Conservation (phyloP, 108 stramenopile species). For the Cyclostephanos tholiformis region DNA sequence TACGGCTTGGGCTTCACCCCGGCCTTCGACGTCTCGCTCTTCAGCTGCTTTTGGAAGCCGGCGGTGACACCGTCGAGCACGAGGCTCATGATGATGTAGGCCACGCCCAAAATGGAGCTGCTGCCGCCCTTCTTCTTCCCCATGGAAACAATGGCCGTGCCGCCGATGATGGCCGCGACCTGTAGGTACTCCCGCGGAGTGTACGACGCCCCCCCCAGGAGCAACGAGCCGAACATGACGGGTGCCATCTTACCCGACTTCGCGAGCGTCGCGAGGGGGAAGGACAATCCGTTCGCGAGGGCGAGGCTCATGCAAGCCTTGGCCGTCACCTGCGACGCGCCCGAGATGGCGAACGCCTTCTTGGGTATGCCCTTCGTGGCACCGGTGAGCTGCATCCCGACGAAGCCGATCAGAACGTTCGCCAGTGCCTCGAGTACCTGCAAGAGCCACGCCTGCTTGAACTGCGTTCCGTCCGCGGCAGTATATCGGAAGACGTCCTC, state of each 20-base stretch:
- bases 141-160: constrained; percentile 89
- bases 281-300: constrained; percentile 83
- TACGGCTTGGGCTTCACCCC: constrained; percentile 92
- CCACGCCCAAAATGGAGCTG: constrained; percentile 72
- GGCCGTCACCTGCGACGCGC: constrained; percentile 88
- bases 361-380: constrained; percentile 82
- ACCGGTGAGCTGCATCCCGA: constrained; percentile 84
- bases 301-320: constrained; percentile 92
- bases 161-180: constrained; percentile 90
- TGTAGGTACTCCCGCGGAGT: constrained; percentile 83
- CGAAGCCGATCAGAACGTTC: constrained; percentile 87
- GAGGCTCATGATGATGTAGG: constrained; percentile 83
- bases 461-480: constrained; percentile 81
- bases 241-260: constrained; percentile 95
- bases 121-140: constrained; percentile 88
- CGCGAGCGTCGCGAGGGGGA: constrained; percentile 89
- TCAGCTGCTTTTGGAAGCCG: constrained; percentile 90
- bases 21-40: constrained; percentile 84
- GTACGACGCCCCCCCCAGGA: constrained; percentile 89
- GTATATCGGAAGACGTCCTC: constrained; percentile 93
- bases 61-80: constrained; percentile 89
- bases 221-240: constrained; percentile 88
- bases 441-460: constrained; percentile 92
- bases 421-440: constrained; percentile 91
- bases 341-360: constrained; percentile 84